Evolutionary conservation across 257 asterid species (phyloP).

Genomic region (Solanum chmielewskii): DNA sequence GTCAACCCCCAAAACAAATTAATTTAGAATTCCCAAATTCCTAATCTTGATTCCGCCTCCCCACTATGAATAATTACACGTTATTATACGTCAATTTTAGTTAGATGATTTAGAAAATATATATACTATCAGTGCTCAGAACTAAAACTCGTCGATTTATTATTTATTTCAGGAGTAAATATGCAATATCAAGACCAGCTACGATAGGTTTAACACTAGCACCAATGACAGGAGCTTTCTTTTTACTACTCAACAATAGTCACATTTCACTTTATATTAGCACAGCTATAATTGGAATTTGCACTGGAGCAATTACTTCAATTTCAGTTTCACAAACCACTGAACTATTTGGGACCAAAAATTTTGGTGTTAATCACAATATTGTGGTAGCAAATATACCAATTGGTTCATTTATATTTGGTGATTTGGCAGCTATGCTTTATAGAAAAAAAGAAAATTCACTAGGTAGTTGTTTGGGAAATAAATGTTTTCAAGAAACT

Average conservation of each 20-base stretch:
- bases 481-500: slow-evolving; percentile 39
- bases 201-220: slow-evolving; percentile 51
- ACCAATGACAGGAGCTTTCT: slow-evolving; percentile 70
- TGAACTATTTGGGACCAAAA: slow-evolving; percentile 49
- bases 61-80: not conserved
- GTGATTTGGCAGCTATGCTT: slow-evolving; percentile 47
- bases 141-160: not conserved
- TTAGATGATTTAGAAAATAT: no score
- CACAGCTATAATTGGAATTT: slow-evolving; percentile 52
- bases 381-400: slow-evolving; percentile 58
- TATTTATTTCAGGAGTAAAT: slow-evolving; percentile 22
- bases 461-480: slow-evolving; percentile 38
- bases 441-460: slow-evolving; percentile 18
- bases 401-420: slow-evolving; percentile 58
- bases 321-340: slow-evolving; percentile 56
- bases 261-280: slow-evolving; percentile 30
- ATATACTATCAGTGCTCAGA: not conserved
- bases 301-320: slow-evolving; percentile 68
- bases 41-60: no score
- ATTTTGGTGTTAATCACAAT: slow-evolving; percentile 66
- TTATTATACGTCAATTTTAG: not conserved
- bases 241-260: slow-evolving; percentile 24
- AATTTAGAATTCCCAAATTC: no score
- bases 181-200: slow-evolving; percentile 38
- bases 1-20: no score